These are phyloP conservation scores for Metschnikowia shivogae DNA, from an alignment of 805 yeast species.

Conservation along the genomic window DNA sequence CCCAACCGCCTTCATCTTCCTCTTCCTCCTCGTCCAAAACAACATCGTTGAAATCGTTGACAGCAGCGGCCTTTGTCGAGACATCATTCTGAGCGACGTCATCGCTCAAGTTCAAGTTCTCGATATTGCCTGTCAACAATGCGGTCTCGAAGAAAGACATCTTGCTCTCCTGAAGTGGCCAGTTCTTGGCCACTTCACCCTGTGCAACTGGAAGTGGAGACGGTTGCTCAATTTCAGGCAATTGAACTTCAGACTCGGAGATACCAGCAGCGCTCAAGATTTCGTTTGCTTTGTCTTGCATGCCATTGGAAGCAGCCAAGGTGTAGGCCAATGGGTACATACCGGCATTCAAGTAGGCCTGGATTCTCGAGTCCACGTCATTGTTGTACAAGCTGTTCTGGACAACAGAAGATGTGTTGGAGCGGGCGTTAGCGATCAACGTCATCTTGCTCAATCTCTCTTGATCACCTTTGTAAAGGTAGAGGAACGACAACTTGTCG, in stretches of 20 bases:
- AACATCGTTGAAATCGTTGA: slow-evolving; percentile 17
- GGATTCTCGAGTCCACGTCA: slow-evolving; percentile 70
- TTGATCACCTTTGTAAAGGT: slow-evolving; percentile 76
- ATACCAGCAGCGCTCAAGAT: slow-evolving; percentile 70
- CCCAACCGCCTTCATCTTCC: slow-evolving; percentile 78
- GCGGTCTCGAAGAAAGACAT: slow-evolving; percentile 85
- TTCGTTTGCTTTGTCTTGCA: slow-evolving; percentile 67
- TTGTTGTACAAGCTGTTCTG: slow-evolving; percentile 79
- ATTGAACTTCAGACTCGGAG: slow-evolving; percentile 54
- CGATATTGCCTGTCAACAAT: slow-evolving; percentile 65
- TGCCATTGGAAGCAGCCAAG: slow-evolving; percentile 82
- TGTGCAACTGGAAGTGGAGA: slow-evolving; percentile 47
- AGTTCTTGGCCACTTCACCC: slow-evolving; percentile 47
- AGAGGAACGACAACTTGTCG: slow-evolving; percentile 86
- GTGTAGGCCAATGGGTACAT: slow-evolving; percentile 88
- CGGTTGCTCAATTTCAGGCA: slow-evolving; percentile 51
- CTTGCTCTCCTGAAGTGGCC: slow-evolving; percentile 79
- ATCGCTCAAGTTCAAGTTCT: slow-evolving; percentile 52
- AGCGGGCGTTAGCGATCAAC: slow-evolving; percentile 82
- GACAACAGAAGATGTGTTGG: slow-evolving; percentile 72
- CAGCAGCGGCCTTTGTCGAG: not conserved
- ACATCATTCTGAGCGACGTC: slow-evolving; percentile 9
- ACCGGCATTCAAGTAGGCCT: slow-evolving; percentile 72
- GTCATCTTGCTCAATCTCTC: slow-evolving; percentile 80
- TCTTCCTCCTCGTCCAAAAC: slow-evolving; percentile 30